phyloP scores from a whole-genome alignment of 306 rosid genomes.

The cucumber (Cucumis sativus) region DNA sequence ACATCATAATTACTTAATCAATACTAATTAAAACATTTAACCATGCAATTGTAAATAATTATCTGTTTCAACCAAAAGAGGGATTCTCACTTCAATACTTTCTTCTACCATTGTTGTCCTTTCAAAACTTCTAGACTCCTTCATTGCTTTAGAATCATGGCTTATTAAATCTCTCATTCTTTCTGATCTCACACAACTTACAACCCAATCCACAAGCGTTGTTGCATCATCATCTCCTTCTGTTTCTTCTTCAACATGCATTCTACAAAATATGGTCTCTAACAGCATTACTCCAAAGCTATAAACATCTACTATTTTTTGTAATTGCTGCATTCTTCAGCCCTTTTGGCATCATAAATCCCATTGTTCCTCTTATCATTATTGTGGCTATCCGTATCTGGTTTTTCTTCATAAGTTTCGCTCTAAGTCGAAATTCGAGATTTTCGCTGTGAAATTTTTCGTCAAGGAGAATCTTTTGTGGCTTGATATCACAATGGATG shows the following conservation, averaged over 20 bases:
- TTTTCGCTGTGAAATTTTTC: conserved; percentile 13
- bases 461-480: conserved; percentile 26
- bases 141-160: not conserved
- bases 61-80: conserved; percentile 5
- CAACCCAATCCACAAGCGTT: conserved; percentile 15
- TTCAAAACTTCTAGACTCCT: not conserved
- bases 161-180: not conserved
- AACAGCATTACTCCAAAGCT: conserved; percentile 27
- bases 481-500: conserved; percentile 21
- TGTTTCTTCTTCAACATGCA: conserved; percentile 5
- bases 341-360: conserved; percentile 31
- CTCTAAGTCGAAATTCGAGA: conserved; percentile 25
- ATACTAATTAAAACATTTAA: not conserved
- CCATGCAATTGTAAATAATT: not conserved
- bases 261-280: conserved; percentile 23
- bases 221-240: conserved; percentile 6
- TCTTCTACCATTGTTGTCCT: conserved; percentile 22
- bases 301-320: conserved; percentile 20
- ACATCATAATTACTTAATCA: not conserved
- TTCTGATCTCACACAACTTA: conserved; percentile 7
- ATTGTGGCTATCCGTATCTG: conserved; percentile 23
- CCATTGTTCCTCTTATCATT: conserved; percentile 24
- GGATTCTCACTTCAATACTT: conserved; percentile 14
- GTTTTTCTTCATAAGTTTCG: conserved; percentile 20
- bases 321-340: conserved; percentile 16